Base-by-base conservation (phyloP, 495 filamentous ascomycete genomes). In the Glarea lozoyensis region DNA sequence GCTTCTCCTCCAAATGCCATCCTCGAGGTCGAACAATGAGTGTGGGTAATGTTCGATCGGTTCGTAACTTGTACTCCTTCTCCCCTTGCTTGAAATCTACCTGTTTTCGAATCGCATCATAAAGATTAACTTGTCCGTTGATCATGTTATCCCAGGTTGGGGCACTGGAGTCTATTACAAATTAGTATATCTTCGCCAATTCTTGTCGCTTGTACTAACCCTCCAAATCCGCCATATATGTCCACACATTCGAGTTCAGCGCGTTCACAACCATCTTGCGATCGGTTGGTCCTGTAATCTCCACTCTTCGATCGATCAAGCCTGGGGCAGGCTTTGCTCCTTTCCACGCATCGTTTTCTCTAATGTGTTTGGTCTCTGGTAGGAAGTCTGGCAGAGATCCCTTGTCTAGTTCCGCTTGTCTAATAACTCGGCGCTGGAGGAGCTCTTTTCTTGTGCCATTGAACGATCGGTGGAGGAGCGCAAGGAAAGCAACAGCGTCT, bases 121-220 rank as follows among this genome's bases (percentile, higher is more conserved):
- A 95, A 45, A 99, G 73, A 70, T 99, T 99, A 40, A 96, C 81
- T 70, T 99, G 92, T 41, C 92, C 92, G 60, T 92, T 92, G 68
- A 96, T 78, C 90, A 99, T 96, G 73, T 97, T 99, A 37, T 95
- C 88, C 92, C 92, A 99, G 18, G 92, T 97, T 22, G 92, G 92
- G 18, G 93, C 92, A 62, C 77, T 94, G 3, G 92, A 97, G 62
- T 99, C 92, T 94, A 50, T 27, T n/a, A 33, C 29, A 11, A 16
- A 18, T 46, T 32, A 25, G 43, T 21, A 48, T 24, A 16, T 31
- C 19, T n/a, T 29, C n/a, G 25, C 25, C n/a, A 29, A n/a, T n/a
- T n/a, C n/a, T n/a, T n/a, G n/a, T n/a, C n/a, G n/a, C 25, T 7
- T 29, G 7, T 29, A n/a, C n/a, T 6, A 61, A 88, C 88, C 88